phyloP scores from a whole-genome alignment of 1,284 basidiomycete species.

The Pholiota adiposa region DNA sequence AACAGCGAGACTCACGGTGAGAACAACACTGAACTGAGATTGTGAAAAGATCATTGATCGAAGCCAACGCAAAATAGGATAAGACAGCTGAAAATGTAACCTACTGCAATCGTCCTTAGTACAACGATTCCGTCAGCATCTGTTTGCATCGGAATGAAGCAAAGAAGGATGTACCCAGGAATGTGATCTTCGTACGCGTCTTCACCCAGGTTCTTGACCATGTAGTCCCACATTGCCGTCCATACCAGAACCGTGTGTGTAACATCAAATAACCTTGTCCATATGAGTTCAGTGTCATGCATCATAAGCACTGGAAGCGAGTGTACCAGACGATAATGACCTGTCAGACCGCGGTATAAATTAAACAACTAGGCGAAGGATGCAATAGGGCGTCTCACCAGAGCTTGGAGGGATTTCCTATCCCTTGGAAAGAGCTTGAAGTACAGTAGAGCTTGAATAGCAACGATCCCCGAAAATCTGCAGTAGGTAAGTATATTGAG shows the following conservation, averaged over 20 bases:
- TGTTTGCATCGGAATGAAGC: neutral
- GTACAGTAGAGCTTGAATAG: conserved; percentile 30
- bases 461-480: conserved; percentile 32
- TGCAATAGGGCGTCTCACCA: conserved; percentile 20
- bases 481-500: neutral
- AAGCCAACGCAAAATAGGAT: neutral
- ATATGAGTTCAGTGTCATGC: neutral
- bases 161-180: conserved; percentile 26
- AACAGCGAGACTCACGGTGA: conserved; percentile 20
- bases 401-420: conserved; percentile 14
- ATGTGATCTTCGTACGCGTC: conserved; percentile 25
- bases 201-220: conserved; percentile 34
- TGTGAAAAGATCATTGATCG: neutral
- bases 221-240: conserved; percentile 38
- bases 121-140: neutral
- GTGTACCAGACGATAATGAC: conserved; percentile 25
- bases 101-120: conserved; percentile 18
- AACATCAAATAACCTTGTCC: conserved; percentile 33
- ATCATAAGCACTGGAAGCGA: neutral
- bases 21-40: conserved; percentile 20
- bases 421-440: conserved; percentile 33
- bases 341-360: conserved; percentile 9
- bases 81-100: neutral
- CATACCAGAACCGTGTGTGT: conserved; percentile 34
- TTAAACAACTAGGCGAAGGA: neutral